phyloP scores from a whole-genome alignment of 139 green algal genomes.

The Chlamydomonas asymmetrica region DNA sequence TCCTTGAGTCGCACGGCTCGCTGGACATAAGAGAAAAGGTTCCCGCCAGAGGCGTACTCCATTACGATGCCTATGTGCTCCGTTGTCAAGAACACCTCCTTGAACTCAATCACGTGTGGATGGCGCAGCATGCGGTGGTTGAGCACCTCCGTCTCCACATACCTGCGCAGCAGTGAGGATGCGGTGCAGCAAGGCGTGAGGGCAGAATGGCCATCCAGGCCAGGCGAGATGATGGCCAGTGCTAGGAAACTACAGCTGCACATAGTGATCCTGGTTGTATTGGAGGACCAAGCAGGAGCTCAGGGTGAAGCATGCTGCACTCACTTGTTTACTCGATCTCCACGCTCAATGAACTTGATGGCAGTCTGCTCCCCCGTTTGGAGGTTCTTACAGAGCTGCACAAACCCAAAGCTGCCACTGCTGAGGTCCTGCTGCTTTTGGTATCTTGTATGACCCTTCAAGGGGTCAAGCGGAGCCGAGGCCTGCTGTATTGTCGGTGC shows the following conservation, averaged over 20 bases:
- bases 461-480: conserved; percentile 39
- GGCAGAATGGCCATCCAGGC: neutral
- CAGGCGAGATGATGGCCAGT: neutral
- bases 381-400: conserved; percentile 52
- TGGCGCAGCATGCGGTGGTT: conserved; percentile 92
- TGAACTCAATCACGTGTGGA: conserved; percentile 92
- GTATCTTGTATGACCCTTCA: conserved; percentile 39
- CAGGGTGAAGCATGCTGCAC: too few species aligned
- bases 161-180: conserved; percentile 32
- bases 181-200: neutral
- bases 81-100: conserved; percentile 43
- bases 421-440: conserved; percentile 45
- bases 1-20: conserved; percentile 88
- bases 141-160: conserved; percentile 94
- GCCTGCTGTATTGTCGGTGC: too few species aligned
- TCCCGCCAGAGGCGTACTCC: conserved; percentile 29
- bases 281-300: neutral
- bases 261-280: neutral
- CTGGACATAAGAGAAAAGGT: conserved; percentile 80
- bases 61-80: neutral
- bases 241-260: neutral
- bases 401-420: conserved; percentile 59
- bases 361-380: conserved; percentile 59
- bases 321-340: conserved; percentile 38
- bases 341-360: conserved; percentile 74